phyloP scores from a whole-genome alignment of 768 basidiomycete species.

The Mycena epipterygia region DNA sequence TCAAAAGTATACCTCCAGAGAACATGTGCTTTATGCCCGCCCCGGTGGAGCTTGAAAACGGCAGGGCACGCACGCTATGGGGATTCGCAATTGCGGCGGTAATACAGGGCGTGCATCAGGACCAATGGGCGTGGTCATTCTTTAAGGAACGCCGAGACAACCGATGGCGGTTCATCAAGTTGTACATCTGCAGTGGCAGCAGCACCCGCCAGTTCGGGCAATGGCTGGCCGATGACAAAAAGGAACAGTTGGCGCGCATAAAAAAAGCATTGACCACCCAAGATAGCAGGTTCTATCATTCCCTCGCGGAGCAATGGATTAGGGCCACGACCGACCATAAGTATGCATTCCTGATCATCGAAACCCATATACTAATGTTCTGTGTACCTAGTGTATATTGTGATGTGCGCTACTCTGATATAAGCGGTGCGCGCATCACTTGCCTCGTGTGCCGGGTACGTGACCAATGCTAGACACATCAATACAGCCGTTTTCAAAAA shows the following conservation, averaged over 20 bases:
- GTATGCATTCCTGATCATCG: constrained; percentile 27
- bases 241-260: too few relatives aligned
- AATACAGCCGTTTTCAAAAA: too few relatives aligned
- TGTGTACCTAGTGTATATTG: constrained; percentile 32
- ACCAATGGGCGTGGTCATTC: constrained; percentile 45
- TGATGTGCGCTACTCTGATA: constrained; percentile 40
- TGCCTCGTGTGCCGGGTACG: constrained; percentile 46
- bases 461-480: not conserved
- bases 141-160: constrained; percentile 48
- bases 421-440: constrained; percentile 44
- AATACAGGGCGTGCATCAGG: constrained; percentile 35
- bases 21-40: too few relatives aligned
- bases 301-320: too few relatives aligned
- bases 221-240: constrained; percentile 19
- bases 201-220: constrained; percentile 38
- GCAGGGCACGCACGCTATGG: too few relatives aligned
- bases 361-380: not conserved
- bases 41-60: too few relatives aligned
- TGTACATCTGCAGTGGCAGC: constrained; percentile 36
- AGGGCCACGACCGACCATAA: constrained; percentile 37
- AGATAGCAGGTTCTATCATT: too few relatives aligned
- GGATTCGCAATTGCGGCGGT: constrained; percentile 41
- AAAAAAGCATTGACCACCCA: too few relatives aligned
- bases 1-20: too few relatives aligned
- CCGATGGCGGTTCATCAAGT: constrained; percentile 44